These are phyloP conservation scores for Chaetoceros muelleri DNA, from an alignment of 108 stramenopile genomes.

Conservation along the genomic window DNA sequence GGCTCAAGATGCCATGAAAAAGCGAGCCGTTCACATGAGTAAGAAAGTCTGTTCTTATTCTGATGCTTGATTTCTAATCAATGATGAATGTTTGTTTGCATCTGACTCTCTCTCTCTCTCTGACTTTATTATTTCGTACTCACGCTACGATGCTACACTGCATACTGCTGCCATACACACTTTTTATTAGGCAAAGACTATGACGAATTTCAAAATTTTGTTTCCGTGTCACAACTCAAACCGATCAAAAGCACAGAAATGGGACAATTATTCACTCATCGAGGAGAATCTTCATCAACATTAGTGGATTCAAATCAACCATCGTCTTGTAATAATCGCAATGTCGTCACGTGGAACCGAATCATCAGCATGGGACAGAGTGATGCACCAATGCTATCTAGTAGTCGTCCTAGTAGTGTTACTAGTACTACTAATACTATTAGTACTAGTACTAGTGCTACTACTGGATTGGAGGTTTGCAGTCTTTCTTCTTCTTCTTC, in stretches of 20 bases:
- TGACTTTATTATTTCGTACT: neutral
- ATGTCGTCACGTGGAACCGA: neutral
- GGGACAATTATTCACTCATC: neutral
- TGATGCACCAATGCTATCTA: neutral
- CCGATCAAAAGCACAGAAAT: slow-evolving; percentile 6
- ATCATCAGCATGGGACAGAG: neutral
- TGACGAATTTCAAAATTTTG: slow-evolving; percentile 24
- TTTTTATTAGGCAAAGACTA: slow-evolving; percentile 14
- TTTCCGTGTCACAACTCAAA: slow-evolving; percentile 24
- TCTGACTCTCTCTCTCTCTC: neutral
- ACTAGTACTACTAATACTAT: neutral
- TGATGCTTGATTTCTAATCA: neutral
- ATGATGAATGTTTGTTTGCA: neutral
- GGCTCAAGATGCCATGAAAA: slow-evolving; percentile 26
- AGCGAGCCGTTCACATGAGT: slow-evolving; percentile 18
- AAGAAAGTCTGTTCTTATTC: neutral
- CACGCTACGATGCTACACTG: too few relatives aligned
- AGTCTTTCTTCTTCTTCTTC: too few relatives aligned
- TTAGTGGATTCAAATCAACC: too few relatives aligned
- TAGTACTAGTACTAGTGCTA: too few relatives aligned
- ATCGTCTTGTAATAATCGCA: too few relatives aligned
- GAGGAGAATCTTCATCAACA: neutral
- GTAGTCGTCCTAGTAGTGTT: neutral
- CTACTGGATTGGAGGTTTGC: too few relatives aligned
- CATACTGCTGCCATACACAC: neutral